Conservation (phyloP, 371 early-diverging fungal species). For the Rhizopus stolonifer region DNA sequence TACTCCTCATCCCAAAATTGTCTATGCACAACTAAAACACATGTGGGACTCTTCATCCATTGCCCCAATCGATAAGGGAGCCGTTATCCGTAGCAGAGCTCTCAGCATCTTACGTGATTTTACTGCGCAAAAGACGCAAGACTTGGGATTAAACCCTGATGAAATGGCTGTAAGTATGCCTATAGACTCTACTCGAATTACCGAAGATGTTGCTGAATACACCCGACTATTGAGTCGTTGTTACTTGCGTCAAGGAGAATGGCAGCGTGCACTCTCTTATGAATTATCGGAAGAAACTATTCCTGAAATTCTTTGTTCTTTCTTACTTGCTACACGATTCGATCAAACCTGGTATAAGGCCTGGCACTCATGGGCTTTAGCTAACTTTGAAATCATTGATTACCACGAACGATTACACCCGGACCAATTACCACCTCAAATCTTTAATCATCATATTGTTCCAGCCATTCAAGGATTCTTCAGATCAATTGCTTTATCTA, state of each 20-base stretch:
- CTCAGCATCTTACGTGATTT: slow-evolving; percentile 65
- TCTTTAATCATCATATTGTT: slow-evolving; percentile 64
- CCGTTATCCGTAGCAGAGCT: slow-evolving; percentile 56
- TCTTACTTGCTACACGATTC: slow-evolving; percentile 86
- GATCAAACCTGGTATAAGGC: slow-evolving; percentile 97
- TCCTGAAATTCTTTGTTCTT: slow-evolving; percentile 80
- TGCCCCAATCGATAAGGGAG: slow-evolving; percentile 41
- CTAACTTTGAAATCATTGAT: slow-evolving; percentile 90
- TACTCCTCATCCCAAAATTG: slow-evolving; percentile 73
- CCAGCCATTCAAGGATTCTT: slow-evolving; percentile 87
- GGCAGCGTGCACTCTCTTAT: slow-evolving; percentile 84
- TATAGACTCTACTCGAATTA: slow-evolving; percentile 51
- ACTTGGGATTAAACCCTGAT: slow-evolving; percentile 57
- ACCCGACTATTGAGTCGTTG: slow-evolving; percentile 82
- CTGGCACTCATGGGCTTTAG: slow-evolving; percentile 98
- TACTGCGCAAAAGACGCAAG: slow-evolving; percentile 59
- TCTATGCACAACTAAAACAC: slow-evolving; percentile 94
- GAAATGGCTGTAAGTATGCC: slow-evolving; percentile 57
- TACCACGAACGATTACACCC: slow-evolving; percentile 67
- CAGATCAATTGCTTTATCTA: slow-evolving; percentile 91
- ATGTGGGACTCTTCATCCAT: slow-evolving; percentile 83
- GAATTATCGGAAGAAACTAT: slow-evolving; percentile 74
- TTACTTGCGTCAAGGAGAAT: slow-evolving; percentile 91
- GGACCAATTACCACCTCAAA: slow-evolving; percentile 52
- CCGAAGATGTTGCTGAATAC: slow-evolving; percentile 54